phyloP scores from a whole-genome alignment of 139 green algal species.

The Deuterostichococcus epilithicus region DNA sequence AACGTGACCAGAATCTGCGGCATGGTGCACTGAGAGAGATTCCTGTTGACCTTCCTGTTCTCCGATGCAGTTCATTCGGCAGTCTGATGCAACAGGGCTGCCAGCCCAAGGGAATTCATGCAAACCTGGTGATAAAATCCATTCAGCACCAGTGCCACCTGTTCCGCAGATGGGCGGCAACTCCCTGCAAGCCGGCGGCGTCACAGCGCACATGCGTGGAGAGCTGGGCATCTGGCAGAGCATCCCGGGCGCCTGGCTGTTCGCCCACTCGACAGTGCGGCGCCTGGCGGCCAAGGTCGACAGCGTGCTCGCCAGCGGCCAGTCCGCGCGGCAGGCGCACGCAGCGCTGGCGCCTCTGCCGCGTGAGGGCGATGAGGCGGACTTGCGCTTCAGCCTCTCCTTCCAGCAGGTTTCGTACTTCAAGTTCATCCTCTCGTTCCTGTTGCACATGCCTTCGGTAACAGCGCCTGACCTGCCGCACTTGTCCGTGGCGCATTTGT shows the following conservation, averaged over 20 bases:
- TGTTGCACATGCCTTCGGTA: not conserved
- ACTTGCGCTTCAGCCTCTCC: not conserved
- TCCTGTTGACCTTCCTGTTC: too few relatives aligned
- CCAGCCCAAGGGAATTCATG: not conserved
- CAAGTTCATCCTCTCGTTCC: too few relatives aligned
- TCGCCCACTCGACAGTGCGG: not conserved
- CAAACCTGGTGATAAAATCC: not conserved
- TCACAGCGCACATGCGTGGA: not conserved
- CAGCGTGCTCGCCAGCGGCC: not conserved
- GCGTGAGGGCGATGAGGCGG: too few relatives aligned
- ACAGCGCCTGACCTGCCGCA: too few relatives aligned
- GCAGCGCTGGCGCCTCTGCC: not conserved
- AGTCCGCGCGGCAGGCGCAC: not conserved
- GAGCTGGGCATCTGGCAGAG: not conserved
- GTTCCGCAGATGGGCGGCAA: not conserved
- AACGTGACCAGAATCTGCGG: too few relatives aligned
- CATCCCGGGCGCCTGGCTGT: not conserved
- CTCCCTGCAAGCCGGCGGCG: not conserved
- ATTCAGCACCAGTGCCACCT: not conserved
- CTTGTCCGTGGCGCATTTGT: too few relatives aligned
- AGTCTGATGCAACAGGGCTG: not conserved
- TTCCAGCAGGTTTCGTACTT: not conserved
- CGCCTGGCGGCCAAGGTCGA: not conserved
- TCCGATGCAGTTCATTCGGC: too few relatives aligned
- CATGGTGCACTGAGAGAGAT: too few relatives aligned